Evolutionary conservation across 805 yeast genomes (phyloP), one percentile per base, ranked within the genome.

Genomic region (Nakazawaea siamensis): DNA sequence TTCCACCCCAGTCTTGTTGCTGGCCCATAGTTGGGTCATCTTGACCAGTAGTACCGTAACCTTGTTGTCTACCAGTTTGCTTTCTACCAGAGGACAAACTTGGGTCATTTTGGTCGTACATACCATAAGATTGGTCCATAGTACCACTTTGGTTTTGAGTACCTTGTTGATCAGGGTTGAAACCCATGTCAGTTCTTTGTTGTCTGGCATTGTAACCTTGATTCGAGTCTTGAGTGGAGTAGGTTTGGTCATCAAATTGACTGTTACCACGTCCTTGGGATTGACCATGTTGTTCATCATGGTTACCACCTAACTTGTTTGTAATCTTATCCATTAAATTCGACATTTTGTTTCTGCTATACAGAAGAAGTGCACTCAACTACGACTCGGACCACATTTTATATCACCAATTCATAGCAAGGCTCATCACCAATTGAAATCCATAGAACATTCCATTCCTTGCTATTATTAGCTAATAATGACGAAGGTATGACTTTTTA

Each of bases 311-410:
- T 25, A 38, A 38, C 29, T 38, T 38, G 39, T 28, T 31, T 31
- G 35, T 20, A 18, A 38, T 34, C 29, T 38, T 38, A 28, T 38
- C 42, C 38, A 38, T 38, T 23, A 38, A 30, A 32, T 38, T 30
- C 13, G 42, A 31, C 42, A 38, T 38, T 31, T 26, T 38, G 24
- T 20, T 13, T 4, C 13, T 18, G 23, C n/a, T n/a, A n/a, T n/a
- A n/a, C n/a, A n/a, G n/a, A n/a, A n/a, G n/a, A n/a, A n/a, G n/a
- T n/a, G n/a, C n/a, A 13, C n/a, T 13, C 8, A 25, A 25, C n/a
- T 12, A 8, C 27, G 15, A 7, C n/a, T 25, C 7, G 8, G 27
- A 7, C 7, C n/a, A 25, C 9, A 10, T 7, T 11, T 13, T 13
- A 25, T 25, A 13, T n/a, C n/a, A 10, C 10, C 27, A 8, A 12